Evolutionary conservation across 306 rosid genomes (phyloP).

Genomic region (Astragalus glycyphyllos): DNA sequence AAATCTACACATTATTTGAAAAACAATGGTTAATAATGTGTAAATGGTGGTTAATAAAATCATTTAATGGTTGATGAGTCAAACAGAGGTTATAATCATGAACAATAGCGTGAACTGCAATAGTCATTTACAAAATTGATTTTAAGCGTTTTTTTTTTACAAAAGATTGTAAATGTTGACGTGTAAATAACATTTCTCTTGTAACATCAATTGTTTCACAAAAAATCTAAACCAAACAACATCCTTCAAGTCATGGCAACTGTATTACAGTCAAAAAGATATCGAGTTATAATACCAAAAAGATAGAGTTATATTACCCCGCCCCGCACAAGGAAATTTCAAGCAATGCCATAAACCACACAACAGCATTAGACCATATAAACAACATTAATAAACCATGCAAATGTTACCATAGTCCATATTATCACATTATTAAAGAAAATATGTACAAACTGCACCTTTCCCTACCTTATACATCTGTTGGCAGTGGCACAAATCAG

Average conservation of each 20-base stretch:
- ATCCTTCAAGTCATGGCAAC: not conserved
- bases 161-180: no score
- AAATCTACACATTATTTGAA: no score
- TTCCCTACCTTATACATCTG: conserved; percentile 42
- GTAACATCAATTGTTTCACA: not conserved
- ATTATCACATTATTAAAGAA: conserved; percentile 35
- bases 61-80: no score
- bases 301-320: no score
- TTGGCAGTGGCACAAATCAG: conserved; percentile 38
- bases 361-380: no score
- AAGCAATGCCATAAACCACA: not conserved
- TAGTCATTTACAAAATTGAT: no score
- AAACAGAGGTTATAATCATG: no score
- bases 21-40: no score
- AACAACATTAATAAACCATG: conserved; percentile 25
- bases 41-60: no score
- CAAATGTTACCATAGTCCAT: conserved; percentile 36
- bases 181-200: no score
- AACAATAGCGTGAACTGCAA: no score
- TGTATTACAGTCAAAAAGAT: not conserved
- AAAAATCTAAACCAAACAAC: not conserved
- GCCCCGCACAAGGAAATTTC: conserved; percentile 1
- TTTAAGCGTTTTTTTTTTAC: no score
- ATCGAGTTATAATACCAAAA: not conserved
- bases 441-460: conserved; percentile 46